phyloP scores from a whole-genome alignment of 345 rosid genomes.

The Eucalyptus tenuipes region DNA sequence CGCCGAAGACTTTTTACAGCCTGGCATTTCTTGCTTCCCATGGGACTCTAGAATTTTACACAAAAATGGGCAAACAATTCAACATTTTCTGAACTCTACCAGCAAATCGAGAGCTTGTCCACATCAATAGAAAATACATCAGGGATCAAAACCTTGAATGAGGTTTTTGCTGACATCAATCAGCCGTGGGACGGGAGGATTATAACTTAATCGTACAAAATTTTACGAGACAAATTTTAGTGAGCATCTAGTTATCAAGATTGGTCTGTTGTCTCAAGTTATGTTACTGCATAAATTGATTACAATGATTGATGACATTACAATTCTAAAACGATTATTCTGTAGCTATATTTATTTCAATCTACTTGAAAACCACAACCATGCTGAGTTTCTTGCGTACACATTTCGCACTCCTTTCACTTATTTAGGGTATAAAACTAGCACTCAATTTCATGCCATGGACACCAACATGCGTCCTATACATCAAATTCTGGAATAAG shows the following conservation, averaged over 20 bases:
- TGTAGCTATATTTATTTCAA: neutral
- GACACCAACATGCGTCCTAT: neutral
- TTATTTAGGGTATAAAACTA: neutral
- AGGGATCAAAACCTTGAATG: neutral
- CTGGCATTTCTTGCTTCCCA: too few species aligned
- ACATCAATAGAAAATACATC: neutral
- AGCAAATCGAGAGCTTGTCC: neutral
- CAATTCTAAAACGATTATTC: neutral
- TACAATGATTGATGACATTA: neutral
- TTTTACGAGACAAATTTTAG: neutral
- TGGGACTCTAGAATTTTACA: too few species aligned
- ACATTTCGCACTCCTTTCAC: neutral
- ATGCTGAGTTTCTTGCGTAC: neutral
- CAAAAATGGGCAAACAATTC: too few species aligned
- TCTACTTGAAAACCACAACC: neutral
- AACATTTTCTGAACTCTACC: neutral
- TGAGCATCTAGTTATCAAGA: neutral
- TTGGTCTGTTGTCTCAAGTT: neutral
- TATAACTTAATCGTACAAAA: neutral
- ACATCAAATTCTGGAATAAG: neutral
- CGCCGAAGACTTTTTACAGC: too few species aligned
- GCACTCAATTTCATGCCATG: neutral
- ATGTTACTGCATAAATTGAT: neutral
- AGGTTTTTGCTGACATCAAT: neutral
- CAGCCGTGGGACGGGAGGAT: neutral